phyloP scores from a whole-genome alignment of 192 early-diverging fungal genomes.

The Rhizoclosmatium globosum region DNA sequence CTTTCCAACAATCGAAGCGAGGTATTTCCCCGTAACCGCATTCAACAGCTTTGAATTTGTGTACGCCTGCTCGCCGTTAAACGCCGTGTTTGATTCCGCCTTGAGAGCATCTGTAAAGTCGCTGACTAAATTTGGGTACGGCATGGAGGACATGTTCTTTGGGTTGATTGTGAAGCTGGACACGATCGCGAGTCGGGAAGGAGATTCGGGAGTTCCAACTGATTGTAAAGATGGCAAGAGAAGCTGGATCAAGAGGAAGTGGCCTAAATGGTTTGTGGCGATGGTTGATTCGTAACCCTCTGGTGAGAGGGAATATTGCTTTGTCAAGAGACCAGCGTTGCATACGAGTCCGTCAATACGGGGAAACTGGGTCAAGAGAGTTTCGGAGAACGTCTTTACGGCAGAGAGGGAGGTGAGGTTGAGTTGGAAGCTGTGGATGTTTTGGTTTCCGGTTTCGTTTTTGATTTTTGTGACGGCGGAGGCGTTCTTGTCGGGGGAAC shows the following conservation, averaged over 20 bases:
- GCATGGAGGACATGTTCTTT: background rate
- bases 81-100: background rate
- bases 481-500: conserved; percentile 24
- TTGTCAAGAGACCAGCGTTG: conserved; percentile 63
- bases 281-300: conserved; percentile 63
- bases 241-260: conserved; percentile 36
- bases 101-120: background rate
- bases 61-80: background rate
- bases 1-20: background rate
- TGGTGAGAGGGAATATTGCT: conserved; percentile 5
- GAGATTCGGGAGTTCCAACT: background rate
- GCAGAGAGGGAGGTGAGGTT: background rate
- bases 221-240: conserved; percentile 19
- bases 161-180: background rate
- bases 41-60: conserved; percentile 2
- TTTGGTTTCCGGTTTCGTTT: conserved; percentile 25
- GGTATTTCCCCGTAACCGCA: background rate
- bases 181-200: background rate
- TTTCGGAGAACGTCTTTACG: background rate
- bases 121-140: background rate
- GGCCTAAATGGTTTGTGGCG: conserved; percentile 62
- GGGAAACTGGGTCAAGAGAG: background rate
- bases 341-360: conserved; percentile 33
- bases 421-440: background rate
- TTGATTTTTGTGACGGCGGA: conserved; percentile 36